phyloP scores from a whole-genome alignment of 176 grass and related monocot genomes.

The Triticum urartu region DNA sequence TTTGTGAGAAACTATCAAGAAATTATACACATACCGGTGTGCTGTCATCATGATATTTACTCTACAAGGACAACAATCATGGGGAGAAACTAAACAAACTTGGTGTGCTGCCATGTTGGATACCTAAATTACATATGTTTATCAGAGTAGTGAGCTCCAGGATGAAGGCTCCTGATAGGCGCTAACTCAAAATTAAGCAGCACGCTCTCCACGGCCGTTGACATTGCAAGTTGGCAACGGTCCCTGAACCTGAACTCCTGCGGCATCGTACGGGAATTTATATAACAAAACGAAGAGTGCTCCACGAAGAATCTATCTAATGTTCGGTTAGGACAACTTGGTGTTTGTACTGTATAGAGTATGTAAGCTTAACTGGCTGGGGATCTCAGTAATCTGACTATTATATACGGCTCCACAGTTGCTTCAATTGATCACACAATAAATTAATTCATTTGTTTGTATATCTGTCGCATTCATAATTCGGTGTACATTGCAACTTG shows the following conservation, averaged over 20 bases:
- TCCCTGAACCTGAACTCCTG: not conserved
- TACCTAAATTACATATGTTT: not conserved
- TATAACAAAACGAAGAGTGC: not conserved
- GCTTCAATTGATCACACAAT: not conserved
- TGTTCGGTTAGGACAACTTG: not conserved
- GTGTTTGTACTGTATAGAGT: not conserved
- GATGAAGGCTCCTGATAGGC: not conserved
- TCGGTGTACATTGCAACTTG: not conserved
- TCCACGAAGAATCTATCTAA: not conserved
- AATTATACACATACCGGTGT: not conserved
- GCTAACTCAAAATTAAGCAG: not conserved
- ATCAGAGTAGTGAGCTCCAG: constrained; percentile 14
- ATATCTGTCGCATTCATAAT: not conserved
- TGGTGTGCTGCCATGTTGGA: not conserved
- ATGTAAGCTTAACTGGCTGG: not conserved
- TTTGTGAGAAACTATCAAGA: too few species aligned
- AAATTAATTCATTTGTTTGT: not conserved
- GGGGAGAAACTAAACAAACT: not conserved
- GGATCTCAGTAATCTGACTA: not conserved
- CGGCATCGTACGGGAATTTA: not conserved
- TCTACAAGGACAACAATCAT: not conserved
- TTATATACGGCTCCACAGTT: not conserved
- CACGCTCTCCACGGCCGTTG: not conserved
- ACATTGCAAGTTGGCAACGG: constrained; percentile 20
- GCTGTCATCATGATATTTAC: not conserved